phyloP scores from a whole-genome alignment of 164 flowering plant genomes.

The Liriodendron chinense region DNA sequence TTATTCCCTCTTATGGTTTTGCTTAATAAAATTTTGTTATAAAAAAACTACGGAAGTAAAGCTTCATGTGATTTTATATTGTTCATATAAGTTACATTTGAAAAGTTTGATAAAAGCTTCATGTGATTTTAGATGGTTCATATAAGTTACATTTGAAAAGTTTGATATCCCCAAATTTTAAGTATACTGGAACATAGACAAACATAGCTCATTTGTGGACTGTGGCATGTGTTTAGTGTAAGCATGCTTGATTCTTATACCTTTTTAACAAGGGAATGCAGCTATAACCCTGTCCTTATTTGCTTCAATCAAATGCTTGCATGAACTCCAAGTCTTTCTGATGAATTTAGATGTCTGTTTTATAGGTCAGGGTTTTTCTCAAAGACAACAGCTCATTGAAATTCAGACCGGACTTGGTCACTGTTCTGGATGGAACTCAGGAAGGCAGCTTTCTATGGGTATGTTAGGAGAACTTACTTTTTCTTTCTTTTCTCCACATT shows the following conservation, averaged over 20 bases:
- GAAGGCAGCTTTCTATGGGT: constrained; percentile 98
- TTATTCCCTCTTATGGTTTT: too few relatives aligned
- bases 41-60: too few relatives aligned
- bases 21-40: too few relatives aligned
- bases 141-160: too few relatives aligned
- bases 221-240: not conserved
- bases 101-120: too few relatives aligned
- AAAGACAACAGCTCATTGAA: constrained; percentile 55
- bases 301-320: not conserved
- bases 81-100: too few relatives aligned
- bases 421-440: constrained; percentile 87
- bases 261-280: not conserved
- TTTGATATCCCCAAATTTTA: not conserved
- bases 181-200: not conserved
- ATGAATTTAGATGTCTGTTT: not conserved
- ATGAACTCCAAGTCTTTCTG: not conserved
- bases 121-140: too few relatives aligned
- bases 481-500: too few relatives aligned
- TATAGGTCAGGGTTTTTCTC: constrained; percentile 77
- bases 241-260: not conserved
- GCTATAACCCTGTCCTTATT: not conserved
- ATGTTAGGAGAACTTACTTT: too few relatives aligned
- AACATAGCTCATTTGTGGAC: not conserved
- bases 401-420: constrained; percentile 55
- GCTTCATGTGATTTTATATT: too few relatives aligned